Evolutionary conservation across 2,329 filamentous ascomycete genomes (phyloP), one percentile per base, ranked within the genome.

Genomic region (Xenoacremonium recifei): DNA sequence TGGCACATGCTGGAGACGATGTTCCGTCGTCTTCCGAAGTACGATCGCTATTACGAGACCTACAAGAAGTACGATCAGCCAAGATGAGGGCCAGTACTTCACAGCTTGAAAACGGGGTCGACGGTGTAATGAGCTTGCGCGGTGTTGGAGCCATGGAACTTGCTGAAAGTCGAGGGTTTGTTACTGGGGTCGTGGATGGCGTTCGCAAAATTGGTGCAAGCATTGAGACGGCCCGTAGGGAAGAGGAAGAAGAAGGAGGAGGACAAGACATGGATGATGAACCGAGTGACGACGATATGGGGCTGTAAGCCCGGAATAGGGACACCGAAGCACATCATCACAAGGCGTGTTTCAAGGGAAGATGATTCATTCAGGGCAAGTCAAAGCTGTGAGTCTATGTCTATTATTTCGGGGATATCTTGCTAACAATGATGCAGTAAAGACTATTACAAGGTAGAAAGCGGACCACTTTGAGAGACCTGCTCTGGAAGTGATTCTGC

Each of bases 121-220:
- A 84, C 17, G 83, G 91, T n/a, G 79, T 89, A 42, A 77, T 86
- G 61, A 79, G 72, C 42, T 53, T 85, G 42, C 65, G 75, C 2
- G 92, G 92, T 17, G 87, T 97, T 1, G 93, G 93, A 3, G 88
- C 88, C 3, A 90, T 97, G 85, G 93, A 99, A 70, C 74, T 97
- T 35, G 85, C 87, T 1, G 92, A 97, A 70, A 87, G 84, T 41
- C 78, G 92, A 56, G 84, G 82, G 0, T 95, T 96, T 60, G 82
- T 97, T 47, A 75, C 82, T 2, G 88, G 87, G 1, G 89, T 96
- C 3, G 84, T 97, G 50, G 91, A 97, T 63, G 89, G 88, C 4
- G 74, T 97, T 56, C 80, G 90, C 57, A 91, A 82, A 71, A 80
- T 97, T 38, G 89, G 89, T 9, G 82, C 85, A 3, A 89, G 87